phyloP scores from a whole-genome alignment of 78 protist species.

The Protostelium mycophagum region DNA sequence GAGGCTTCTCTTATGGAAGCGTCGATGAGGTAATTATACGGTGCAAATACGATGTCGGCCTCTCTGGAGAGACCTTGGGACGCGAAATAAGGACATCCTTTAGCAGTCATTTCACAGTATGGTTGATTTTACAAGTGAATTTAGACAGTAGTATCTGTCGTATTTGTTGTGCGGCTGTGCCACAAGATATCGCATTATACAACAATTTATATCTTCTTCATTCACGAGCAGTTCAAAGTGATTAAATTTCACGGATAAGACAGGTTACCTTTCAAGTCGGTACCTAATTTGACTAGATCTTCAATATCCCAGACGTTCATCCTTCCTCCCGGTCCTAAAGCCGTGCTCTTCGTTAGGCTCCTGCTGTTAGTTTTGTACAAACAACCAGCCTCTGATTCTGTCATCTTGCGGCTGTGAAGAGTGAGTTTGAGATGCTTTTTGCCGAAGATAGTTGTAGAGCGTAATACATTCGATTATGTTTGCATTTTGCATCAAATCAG shows the following conservation, averaged over 20 bases:
- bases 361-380: background rate
- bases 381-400: background rate
- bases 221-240: too few species aligned
- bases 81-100: constrained; percentile 91
- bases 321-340: background rate
- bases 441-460: background rate
- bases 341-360: background rate
- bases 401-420: too few species aligned
- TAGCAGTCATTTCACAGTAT: background rate
- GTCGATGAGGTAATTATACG: constrained; percentile 97
- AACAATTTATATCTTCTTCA: too few species aligned
- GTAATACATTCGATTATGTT: constrained; percentile 12
- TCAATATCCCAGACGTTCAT: constrained; percentile 74
- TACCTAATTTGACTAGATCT: constrained; percentile 66
- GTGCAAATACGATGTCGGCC: constrained; percentile 88
- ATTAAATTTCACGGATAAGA: too few species aligned
- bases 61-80: constrained; percentile 16
- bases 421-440: background rate
- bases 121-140: too few species aligned
- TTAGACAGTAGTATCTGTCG: too few species aligned
- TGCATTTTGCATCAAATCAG: too few species aligned
- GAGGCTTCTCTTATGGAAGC: constrained; percentile 30
- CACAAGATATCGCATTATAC: too few species aligned
- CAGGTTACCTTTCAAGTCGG: background rate
- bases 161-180: too few species aligned